Evolutionary conservation across 768 basidiomycete species (phyloP).

Genomic region (Leucosporidium scottii): DNA sequence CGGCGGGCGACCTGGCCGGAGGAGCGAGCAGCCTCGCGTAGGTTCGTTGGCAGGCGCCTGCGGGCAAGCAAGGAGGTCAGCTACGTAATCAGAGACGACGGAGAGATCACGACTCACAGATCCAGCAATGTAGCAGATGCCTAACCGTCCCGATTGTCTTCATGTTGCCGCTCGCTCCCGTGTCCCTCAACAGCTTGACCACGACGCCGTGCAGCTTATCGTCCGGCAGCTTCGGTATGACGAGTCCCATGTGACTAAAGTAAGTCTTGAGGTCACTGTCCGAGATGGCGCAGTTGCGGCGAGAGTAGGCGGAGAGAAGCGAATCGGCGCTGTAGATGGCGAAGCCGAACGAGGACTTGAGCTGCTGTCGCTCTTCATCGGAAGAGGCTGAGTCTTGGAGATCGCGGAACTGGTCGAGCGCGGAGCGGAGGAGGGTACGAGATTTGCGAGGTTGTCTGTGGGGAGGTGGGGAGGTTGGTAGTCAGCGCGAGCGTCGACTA

Average conservation of each 20-base stretch:
- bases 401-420: constrained; percentile 2
- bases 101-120: too few species aligned
- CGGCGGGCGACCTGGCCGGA: not conserved
- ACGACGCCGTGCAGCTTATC: not conserved
- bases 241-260: constrained; percentile 5
- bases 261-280: not conserved
- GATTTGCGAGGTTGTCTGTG: not conserved
- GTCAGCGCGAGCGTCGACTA: not conserved
- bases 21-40: not conserved
- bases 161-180: too few species aligned
- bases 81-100: too few species aligned
- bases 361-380: not conserved
- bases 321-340: constrained; percentile 11
- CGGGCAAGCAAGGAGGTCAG: too few species aligned
- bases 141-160: too few species aligned
- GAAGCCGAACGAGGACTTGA: constrained; percentile 3
- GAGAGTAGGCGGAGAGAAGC: not conserved
- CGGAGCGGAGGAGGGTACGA: not conserved
- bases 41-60: too few species aligned
- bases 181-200: not conserved
- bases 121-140: too few species aligned
- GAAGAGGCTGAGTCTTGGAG: constrained; percentile 1
- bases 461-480: too few species aligned
- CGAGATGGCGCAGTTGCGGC: not conserved
- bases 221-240: constrained; percentile 1